These are phyloP conservation scores for Chaetomiaceae sp. DNA, from an alignment of 2,329 filamentous ascomycete genomes.

Conservation along the genomic window DNA sequence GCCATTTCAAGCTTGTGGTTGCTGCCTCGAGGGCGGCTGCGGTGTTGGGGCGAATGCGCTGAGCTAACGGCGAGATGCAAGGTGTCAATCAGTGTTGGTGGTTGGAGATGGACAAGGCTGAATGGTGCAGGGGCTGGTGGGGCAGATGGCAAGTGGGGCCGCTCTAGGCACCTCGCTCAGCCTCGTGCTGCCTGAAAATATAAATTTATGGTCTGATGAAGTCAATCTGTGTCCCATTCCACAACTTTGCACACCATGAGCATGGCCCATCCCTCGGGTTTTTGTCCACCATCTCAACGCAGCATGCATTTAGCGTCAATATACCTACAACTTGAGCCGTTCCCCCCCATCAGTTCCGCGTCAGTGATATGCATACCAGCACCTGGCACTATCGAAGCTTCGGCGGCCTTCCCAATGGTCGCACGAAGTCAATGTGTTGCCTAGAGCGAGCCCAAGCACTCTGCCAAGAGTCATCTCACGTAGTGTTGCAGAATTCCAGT, in stretches of 20 bases:
- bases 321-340: too few relatives aligned
- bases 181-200: slow-evolving; percentile 12
- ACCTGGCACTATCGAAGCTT: slow-evolving; percentile 88
- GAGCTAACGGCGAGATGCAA: slow-evolving; percentile 12
- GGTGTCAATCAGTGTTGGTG: too few relatives aligned
- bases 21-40: slow-evolving; percentile 3
- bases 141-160: neutral
- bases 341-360: neutral
- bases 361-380: slow-evolving; percentile 2
- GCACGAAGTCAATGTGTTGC: slow-evolving; percentile 80
- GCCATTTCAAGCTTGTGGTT: slow-evolving; percentile 17
- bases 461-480: slow-evolving; percentile 85
- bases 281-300: too few relatives aligned
- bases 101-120: slow-evolving; percentile 21
- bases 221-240: too few relatives aligned
- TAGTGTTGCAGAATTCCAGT: slow-evolving; percentile 87
- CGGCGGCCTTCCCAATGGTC: slow-evolving; percentile 63
- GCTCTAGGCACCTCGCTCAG: neutral
- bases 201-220: too few relatives aligned
- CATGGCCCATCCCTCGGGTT: too few relatives aligned
- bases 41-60: neutral
- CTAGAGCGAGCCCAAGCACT: slow-evolving; percentile 70
- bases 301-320: too few relatives aligned
- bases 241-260: too few relatives aligned
- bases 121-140: neutral